Base-by-base conservation (phyloP, 2,329 filamentous ascomycete genomes). In the Exophiala sideris region DNA sequence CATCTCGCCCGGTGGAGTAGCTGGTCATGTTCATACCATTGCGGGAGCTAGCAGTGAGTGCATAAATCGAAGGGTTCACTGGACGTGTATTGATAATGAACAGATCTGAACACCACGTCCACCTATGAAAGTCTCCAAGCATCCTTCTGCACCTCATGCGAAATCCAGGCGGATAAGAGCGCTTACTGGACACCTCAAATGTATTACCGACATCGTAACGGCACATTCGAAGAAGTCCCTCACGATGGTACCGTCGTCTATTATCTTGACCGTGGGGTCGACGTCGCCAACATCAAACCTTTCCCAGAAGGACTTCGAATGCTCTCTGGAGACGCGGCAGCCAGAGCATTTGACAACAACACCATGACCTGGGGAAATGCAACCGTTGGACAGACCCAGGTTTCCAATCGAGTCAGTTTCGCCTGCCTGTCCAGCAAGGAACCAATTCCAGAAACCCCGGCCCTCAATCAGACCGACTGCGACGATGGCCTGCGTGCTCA, bases 381-480 rank as follows among this genome's bases (percentile, higher is more conserved):
- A 47, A 50, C 50, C 4, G 59, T 55, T 32, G 51, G 48, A 72
- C 72, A n/a, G 79, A 82, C 59, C 84, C 82, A 85, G 0, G 79
- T 90, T 59, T 85, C 85, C 2, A 82, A 83, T 62, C 76, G 81
- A 41, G 79, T 82, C 33, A 89, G 92, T 5, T 96, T 95, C 80
- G 96, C 96, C 78, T 97, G 94, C 73, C 74, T 97, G 56, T 85
- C 96, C 81, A 96, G 96, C 68, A 51, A 40, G 16, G 66, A 64
- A 29, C 76, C 72, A 18, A 64, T 64, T 12, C 76, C 87, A 2
- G 90, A 96, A 70, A 79, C 80, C 63, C 91, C 91, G 0, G 81
- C 86, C 64, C 94, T 95, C 78, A 72, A 73, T 0, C 92, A 82
- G 66, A 62, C 54, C 10, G 89, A 94, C 73, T 97, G 92, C 73